Evolutionary conservation across 495 filamentous ascomycete species (phyloP).

Genomic region (Xylaria longipes): DNA sequence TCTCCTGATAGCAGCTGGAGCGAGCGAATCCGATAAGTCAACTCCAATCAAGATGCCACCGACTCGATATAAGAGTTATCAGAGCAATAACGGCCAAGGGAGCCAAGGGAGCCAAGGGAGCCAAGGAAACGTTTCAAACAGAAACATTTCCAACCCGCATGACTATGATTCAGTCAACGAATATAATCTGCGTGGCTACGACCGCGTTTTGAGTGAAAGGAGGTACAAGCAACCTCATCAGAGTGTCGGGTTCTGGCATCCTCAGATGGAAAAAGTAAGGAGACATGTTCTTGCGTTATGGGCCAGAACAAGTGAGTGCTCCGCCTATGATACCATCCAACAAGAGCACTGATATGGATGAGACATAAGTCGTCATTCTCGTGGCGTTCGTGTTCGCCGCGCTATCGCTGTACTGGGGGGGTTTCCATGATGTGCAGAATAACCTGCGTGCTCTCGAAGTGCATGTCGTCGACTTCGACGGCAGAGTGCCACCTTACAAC

Average conservation of each 20-base stretch:
- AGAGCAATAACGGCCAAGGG: background rate
- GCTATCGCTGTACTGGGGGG: conserved; percentile 68
- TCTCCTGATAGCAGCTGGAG: background rate
- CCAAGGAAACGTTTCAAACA: background rate
- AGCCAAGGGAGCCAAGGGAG: background rate
- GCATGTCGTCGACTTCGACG: conserved; percentile 73
- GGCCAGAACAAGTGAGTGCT: conserved; percentile 48
- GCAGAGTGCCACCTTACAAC: conserved; percentile 56
- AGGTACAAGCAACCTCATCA: conserved; percentile 40
- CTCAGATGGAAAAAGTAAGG: conserved; percentile 54
- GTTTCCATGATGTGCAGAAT: conserved; percentile 56
- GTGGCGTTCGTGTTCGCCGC: conserved; percentile 60
- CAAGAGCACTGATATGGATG: background rate
- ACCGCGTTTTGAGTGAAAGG: conserved; percentile 25
- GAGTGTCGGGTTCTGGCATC: conserved; percentile 61
- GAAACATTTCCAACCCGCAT: background rate
- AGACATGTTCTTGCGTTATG: conserved; percentile 50
- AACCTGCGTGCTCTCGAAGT: conserved; percentile 58
- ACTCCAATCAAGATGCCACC: background rate
- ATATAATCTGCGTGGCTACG: conserved; percentile 3
- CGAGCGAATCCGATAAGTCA: background rate
- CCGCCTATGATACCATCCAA: background rate
- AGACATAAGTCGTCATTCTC: conserved; percentile 57
- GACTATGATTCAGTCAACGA: background rate
- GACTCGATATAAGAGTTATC: background rate